Evolutionary conservation across 2,329 filamentous ascomycete genomes (phyloP).

Genomic region (Trichoderma hamatum): DNA sequence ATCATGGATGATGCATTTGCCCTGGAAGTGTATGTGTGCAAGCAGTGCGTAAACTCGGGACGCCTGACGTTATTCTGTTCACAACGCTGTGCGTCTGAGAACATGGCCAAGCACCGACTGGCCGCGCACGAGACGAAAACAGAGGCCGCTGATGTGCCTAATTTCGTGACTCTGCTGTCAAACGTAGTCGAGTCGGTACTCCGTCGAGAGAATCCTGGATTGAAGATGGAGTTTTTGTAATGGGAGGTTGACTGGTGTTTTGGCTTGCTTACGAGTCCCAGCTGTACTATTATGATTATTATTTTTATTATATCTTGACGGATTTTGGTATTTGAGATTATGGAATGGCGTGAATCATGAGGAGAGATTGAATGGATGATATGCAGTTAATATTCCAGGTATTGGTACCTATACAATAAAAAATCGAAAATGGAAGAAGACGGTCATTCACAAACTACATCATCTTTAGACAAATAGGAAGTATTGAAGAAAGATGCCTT

Average conservation of each 20-base stretch:
- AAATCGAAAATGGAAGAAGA: background rate
- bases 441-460: too few relatives aligned
- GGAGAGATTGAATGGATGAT: background rate
- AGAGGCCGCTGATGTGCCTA: conserved; percentile 31
- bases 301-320: background rate
- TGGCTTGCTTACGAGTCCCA: background rate
- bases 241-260: background rate
- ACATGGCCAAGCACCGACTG: conserved; percentile 47
- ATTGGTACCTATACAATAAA: background rate
- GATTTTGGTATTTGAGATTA: background rate
- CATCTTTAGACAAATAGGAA: background rate
- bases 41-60: conserved; percentile 45
- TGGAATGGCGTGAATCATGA: background rate
- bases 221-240: conserved; percentile 35
- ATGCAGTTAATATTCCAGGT: background rate
- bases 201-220: conserved; percentile 39
- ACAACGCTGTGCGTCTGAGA: conserved; percentile 45
- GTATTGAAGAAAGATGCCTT: background rate
- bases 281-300: background rate
- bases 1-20: conserved; percentile 44
- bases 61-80: conserved; percentile 49
- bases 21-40: conserved; percentile 43
- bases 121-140: conserved; percentile 38
- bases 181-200: conserved; percentile 37
- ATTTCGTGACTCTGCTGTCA: conserved; percentile 32